phyloP scores from a whole-genome alignment of 2,329 filamentous ascomycete genomes.

The Alternaria conjuncta region DNA sequence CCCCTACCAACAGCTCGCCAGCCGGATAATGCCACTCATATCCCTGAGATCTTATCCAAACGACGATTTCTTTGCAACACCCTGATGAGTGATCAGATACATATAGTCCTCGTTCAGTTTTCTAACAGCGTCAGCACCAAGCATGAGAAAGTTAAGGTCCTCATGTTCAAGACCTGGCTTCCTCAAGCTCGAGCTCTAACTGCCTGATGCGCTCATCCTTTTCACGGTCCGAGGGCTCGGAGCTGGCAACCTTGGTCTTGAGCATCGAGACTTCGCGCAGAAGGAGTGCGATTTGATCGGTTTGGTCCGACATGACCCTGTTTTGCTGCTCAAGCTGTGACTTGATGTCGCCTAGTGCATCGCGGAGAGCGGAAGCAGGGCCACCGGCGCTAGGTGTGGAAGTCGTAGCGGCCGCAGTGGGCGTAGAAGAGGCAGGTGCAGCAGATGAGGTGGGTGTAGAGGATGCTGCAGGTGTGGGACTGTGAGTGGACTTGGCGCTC shows the following conservation, averaged over 20 bases:
- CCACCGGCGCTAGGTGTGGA: slow-evolving; percentile 48
- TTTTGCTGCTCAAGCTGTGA: slow-evolving; percentile 77
- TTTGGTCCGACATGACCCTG: slow-evolving; percentile 77
- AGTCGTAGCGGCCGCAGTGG: slow-evolving; percentile 49
- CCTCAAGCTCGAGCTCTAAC: slow-evolving; percentile 51
- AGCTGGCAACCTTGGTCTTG: slow-evolving; percentile 73
- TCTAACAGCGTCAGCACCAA: background rate
- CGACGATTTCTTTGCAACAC: background rate
- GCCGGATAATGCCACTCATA: background rate
- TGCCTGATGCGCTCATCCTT: slow-evolving; percentile 51
- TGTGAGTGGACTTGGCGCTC: slow-evolving; percentile 52
- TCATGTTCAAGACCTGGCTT: slow-evolving; percentile 43
- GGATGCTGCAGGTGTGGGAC: slow-evolving; percentile 41
- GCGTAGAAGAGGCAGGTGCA: slow-evolving; percentile 48
- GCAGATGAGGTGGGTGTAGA: slow-evolving; percentile 46
- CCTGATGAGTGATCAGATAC: slow-evolving; percentile 2
- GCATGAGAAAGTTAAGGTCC: background rate
- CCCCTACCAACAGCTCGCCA: background rate
- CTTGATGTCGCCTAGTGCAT: slow-evolving; percentile 78
- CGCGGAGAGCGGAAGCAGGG: slow-evolving; percentile 63
- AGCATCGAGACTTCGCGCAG: slow-evolving; percentile 68
- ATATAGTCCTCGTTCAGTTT: background rate
- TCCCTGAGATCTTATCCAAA: slow-evolving; percentile 4
- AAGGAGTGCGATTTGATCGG: slow-evolving; percentile 73
- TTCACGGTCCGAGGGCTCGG: slow-evolving; percentile 40